Conservation (phyloP, 441 rosid genomes). For the Breynia disticha region DNA sequence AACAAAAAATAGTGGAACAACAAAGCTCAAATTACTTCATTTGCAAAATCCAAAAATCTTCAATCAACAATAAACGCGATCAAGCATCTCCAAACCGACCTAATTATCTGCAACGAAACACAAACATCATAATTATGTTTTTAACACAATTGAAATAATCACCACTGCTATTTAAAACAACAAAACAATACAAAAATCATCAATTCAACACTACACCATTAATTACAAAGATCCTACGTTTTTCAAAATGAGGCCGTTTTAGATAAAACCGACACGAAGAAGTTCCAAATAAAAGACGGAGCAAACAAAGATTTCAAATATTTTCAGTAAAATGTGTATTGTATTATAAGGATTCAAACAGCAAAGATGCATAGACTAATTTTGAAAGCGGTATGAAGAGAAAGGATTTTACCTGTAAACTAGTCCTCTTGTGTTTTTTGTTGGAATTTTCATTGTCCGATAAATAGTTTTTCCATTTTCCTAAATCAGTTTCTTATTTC, state of each 20-base stretch:
- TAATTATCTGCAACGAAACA: slow-evolving; percentile 16
- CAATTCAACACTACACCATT: not conserved
- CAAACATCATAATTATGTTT: slow-evolving; percentile 5
- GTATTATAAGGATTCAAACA: slow-evolving; percentile 1
- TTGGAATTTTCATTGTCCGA: not conserved
- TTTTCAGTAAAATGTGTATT: not conserved
- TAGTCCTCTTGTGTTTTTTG: slow-evolving; percentile 3
- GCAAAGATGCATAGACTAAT: not conserved
- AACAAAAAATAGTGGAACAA: not conserved
- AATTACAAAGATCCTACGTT: not conserved
- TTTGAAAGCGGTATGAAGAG: not conserved
- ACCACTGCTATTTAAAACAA: not conserved
- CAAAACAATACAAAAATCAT: not conserved
- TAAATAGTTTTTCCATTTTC: not conserved
- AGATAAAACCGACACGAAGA: not conserved
- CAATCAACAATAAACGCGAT: slow-evolving; percentile 8
- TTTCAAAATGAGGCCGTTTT: too few species aligned
- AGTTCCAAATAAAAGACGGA: not conserved
- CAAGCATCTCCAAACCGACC: slow-evolving; percentile 16
- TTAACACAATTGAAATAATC: not conserved
- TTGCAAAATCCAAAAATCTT: slow-evolving; percentile 14
- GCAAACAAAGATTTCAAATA: too few species aligned
- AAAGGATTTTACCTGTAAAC: slow-evolving; percentile 14
- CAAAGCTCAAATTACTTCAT: slow-evolving; percentile 26
- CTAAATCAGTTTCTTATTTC: not conserved